Conservation (phyloP, 2,329 filamentous ascomycete species). For the Sordariomycetes sp. region DNA sequence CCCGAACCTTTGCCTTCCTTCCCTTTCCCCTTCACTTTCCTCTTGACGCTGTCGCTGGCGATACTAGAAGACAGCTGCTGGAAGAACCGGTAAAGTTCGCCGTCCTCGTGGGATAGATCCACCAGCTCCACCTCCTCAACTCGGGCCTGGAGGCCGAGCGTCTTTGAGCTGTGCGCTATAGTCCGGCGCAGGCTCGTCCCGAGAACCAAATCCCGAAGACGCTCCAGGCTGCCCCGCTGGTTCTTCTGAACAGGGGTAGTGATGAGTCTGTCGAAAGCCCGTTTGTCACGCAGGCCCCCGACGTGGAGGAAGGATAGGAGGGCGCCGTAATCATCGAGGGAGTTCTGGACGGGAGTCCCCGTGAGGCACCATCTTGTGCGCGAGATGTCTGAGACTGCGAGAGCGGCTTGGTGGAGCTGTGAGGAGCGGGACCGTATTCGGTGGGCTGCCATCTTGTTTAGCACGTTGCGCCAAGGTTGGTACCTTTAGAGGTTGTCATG, state of each 20-base stretch:
- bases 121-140: neutral
- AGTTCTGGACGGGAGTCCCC: slow-evolving; percentile 29
- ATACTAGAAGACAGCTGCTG: neutral
- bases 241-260: neutral
- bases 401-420: slow-evolving; percentile 17
- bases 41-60: neutral
- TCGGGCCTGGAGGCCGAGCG: neutral
- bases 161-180: neutral
- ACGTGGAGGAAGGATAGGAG: slow-evolving; percentile 21
- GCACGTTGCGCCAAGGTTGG: neutral
- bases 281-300: slow-evolving; percentile 7
- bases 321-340: slow-evolving; percentile 25
- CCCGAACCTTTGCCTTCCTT: no score
- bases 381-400: slow-evolving; percentile 11
- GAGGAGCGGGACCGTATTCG: slow-evolving; percentile 21
- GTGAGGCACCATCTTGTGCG: slow-evolving; percentile 25
- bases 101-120: neutral
- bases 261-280: neutral
- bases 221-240: neutral
- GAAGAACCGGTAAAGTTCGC: neutral
- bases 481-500: neutral
- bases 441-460: slow-evolving; percentile 17
- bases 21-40: neutral
- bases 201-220: neutral
- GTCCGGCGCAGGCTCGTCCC: neutral